Evolutionary conservation across 805 yeast species (phyloP), one percentile per base, ranked within the genome.

Genomic region (Wickerhamomyces strasburgensis): DNA sequence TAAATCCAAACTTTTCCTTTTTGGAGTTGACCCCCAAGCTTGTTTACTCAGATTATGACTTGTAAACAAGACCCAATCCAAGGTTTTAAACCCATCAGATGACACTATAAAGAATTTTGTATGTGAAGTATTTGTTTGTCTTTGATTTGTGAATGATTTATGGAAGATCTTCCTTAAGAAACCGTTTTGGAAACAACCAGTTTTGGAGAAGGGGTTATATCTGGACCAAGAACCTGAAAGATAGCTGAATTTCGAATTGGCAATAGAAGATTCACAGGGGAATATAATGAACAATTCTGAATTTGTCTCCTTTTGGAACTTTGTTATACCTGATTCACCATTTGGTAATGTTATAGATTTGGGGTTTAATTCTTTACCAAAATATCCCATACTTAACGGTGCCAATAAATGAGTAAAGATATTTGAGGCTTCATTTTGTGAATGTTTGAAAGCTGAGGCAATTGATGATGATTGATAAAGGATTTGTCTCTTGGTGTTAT

Each of bases 1-100:
- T n/a, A 67, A 63, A 11, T 43, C 32, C 5, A 34, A 13, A 11
- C 44, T 21, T 36, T 34, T 31, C 31, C 37, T 19, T 33, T 18
- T 57, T 37, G 27, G 54, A 47, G 13, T 63, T 5, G 53, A 60
- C 0, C 95, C 95, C 95, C 95, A 86, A 1, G 95, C 95, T 42
- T 76, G 82, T 37, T 74, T 74, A 23, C 89, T 80, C 28, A 84
- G 51, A 51, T 86, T 86, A 23, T 86, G 83, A 33, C 88, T 80
- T 0, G 93, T 83, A 52, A 83, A 65, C 5, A 83, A 55, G 14
- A 79, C 70, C 94, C 95, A 86, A 34, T 73, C 70, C 5, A 83
- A 53, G 3, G 73, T 60, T 25, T 58, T 48, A 56, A 70, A 74
- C 34, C 67, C 49, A 46, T 75, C 77, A 4, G 69, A 70, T 10